These are phyloP conservation scores for Lagenidium sp. DNA, from an alignment of 352 stramenopile genomes.

Conservation along the genomic window DNA sequence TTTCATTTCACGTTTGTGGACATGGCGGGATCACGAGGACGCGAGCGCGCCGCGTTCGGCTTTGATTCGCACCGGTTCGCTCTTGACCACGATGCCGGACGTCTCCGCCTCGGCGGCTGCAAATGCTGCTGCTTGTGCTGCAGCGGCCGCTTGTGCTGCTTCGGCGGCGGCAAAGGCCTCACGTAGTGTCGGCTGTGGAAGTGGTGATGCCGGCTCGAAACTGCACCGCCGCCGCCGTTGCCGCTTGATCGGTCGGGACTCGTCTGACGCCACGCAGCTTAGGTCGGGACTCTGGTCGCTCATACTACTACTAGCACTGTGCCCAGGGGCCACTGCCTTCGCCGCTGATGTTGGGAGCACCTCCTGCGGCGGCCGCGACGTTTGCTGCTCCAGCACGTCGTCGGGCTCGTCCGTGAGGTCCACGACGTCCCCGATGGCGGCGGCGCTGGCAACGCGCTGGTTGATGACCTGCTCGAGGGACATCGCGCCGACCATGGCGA, in stretches of 20 bases:
- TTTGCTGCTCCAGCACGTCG: constrained; percentile 12
- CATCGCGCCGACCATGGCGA: constrained; percentile 61
- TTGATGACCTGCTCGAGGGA: constrained; percentile 70
- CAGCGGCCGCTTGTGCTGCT: too few species aligned
- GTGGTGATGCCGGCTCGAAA: neutral
- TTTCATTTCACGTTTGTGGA: neutral
- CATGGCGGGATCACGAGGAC: neutral
- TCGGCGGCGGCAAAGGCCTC: too few species aligned
- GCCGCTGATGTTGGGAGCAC: neutral
- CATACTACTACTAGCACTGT: too few species aligned
- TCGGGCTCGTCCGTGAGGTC: constrained; percentile 57
- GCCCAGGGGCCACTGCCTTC: neutral
- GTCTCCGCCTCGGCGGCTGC: too few species aligned
- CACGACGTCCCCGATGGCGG: constrained; percentile 46
- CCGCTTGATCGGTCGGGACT: too few species aligned
- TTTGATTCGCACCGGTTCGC: too few species aligned
- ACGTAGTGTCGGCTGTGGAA: too few species aligned
- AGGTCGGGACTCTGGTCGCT: too few species aligned
- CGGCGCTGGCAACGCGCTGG: constrained; percentile 35
- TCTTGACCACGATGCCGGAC: too few species aligned
- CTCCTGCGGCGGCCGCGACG: constrained; percentile 3
- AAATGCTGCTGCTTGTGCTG: too few species aligned
- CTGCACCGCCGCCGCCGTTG: neutral
- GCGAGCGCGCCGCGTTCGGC: too few species aligned
- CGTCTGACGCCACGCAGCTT: too few species aligned